Percentiles rank a stretch among this genome's conserved stretches.
Conservation (phyloP, 345 rosid genomes). For the Gossypium mustelinum region DNA sequence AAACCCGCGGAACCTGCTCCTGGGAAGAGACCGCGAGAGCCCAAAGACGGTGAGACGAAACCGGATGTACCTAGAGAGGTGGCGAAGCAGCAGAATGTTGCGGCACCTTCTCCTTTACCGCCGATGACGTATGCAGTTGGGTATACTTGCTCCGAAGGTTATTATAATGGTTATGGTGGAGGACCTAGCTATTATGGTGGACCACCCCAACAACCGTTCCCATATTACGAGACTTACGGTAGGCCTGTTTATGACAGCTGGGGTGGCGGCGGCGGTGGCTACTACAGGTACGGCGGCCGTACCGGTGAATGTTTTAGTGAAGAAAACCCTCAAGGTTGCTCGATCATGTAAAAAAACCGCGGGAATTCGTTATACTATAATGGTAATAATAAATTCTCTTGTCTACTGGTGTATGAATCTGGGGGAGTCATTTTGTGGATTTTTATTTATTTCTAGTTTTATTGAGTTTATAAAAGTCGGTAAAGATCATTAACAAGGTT, state of each 20-base stretch:
- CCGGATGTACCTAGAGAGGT: no score
- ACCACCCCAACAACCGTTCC: background rate
- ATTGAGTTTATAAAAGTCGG: background rate
- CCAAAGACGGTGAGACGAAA: no score
- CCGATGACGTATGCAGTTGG: background rate
- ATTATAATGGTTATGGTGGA: conserved; percentile 6
- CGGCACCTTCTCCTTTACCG: background rate
- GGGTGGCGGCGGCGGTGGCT: conserved; percentile 35
- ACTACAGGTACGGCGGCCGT: background rate
- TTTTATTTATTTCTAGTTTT: background rate
- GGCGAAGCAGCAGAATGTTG: background rate
- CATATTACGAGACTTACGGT: background rate
- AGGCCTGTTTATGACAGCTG: conserved; percentile 52
- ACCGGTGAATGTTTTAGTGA: background rate
- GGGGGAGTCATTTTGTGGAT: background rate
- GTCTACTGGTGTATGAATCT: background rate
- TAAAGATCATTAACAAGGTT: no score
- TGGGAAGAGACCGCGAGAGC: no score
- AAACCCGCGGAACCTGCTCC: no score
- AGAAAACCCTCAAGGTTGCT: background rate
- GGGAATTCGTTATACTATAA: background rate
- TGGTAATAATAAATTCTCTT: background rate
- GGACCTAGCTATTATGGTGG: background rate
- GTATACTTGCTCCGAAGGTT: background rate
- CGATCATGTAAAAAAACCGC: background rate